A percentile compares a stretch with the other conserved stretches of the same genome.
Conservation (phyloP, 352 stramenopile species). For the Pythium plurisporium region DNA sequence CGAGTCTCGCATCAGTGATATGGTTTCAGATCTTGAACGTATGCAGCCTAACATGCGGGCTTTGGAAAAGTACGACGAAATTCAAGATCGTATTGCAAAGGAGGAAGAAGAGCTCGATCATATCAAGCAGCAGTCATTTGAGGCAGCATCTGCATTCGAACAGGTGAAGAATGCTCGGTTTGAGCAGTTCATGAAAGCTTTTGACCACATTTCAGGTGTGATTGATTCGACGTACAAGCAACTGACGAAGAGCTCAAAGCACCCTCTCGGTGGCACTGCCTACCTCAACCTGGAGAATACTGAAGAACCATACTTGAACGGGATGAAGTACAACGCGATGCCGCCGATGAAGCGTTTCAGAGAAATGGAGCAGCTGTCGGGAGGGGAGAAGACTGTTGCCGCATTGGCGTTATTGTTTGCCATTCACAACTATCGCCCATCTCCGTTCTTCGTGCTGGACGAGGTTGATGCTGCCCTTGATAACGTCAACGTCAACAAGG, state of each 20-base stretch:
- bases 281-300: constrained; percentile 99
- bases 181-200: constrained; percentile 98
- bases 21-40: constrained; percentile 85
- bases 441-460: constrained; percentile 99
- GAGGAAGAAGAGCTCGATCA: constrained; percentile 87
- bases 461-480: constrained; percentile 94
- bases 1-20: constrained; percentile 55
- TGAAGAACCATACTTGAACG: constrained; percentile 98
- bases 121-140: constrained; percentile 91
- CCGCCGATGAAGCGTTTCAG: constrained; percentile 99
- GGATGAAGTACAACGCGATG: constrained; percentile 98
- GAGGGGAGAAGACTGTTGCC: constrained; percentile 98
- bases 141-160: constrained; percentile 90
- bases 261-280: constrained; percentile 95
- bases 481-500: constrained; percentile 99
- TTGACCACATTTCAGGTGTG: constrained; percentile 89
- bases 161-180: constrained; percentile 65
- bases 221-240: constrained; percentile 97
- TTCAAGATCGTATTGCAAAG: constrained; percentile 82
- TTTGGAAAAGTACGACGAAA: constrained; percentile 84
- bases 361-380: constrained; percentile 99
- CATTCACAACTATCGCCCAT: constrained; percentile 99
- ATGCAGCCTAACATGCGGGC: constrained; percentile 98
- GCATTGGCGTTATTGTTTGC: constrained; percentile 99
- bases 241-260: constrained; percentile 97